Evolutionary conservation across 1,284 basidiomycete species (phyloP), one percentile per base, ranked within the genome.

Genomic region (Tilletiaria anomala): DNA sequence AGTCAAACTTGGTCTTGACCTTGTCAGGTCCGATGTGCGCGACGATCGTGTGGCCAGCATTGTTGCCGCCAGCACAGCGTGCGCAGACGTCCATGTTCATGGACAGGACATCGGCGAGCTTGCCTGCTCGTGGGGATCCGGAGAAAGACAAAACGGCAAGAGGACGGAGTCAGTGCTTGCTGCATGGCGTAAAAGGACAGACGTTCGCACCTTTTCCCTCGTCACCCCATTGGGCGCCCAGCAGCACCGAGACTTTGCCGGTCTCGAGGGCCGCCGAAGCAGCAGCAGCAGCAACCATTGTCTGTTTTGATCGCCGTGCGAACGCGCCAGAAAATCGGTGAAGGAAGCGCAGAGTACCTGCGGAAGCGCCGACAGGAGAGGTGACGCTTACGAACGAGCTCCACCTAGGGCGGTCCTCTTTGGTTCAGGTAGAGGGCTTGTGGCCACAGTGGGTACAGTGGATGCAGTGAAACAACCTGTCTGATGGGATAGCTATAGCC

Each of bases 31-130:
- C n/a, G 73, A 73, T 68, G 35, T 83, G 80, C 29, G 82, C 85
- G 51, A 97, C 83, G 68, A 97, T 94, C 23, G 93, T 97, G 70
- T 97, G 91, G 5, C 91, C 93, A 32, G 91, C 91, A 68, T 97
- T 97, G 73, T 96, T 96, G 15, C 91, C 93, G 20, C 91, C 91
- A 5, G 91, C 91, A 69, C 88, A 96, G 36, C 91, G 78, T 24
- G 89, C 91, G 64, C 89, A 96, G 63, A 97, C 71, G 68, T 97
- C 91, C 56, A 79, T 77, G 42, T 91, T 78, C 16, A 80, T 83
- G 29, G 51, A 49, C 37, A 66, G 55, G 21, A 66, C 56, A 40
- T 66, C 63, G 37, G 61, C 54, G 37, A 66, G 58, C 51, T 66
- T 66, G 40, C 62, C n/a, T n/a, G n/a, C n/a, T n/a, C n/a, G 59